Percentiles rank a stretch among this genome's conserved stretches.
Conservation (phyloP, 805 yeast species). For the Nakazawaea holstii region DNA sequence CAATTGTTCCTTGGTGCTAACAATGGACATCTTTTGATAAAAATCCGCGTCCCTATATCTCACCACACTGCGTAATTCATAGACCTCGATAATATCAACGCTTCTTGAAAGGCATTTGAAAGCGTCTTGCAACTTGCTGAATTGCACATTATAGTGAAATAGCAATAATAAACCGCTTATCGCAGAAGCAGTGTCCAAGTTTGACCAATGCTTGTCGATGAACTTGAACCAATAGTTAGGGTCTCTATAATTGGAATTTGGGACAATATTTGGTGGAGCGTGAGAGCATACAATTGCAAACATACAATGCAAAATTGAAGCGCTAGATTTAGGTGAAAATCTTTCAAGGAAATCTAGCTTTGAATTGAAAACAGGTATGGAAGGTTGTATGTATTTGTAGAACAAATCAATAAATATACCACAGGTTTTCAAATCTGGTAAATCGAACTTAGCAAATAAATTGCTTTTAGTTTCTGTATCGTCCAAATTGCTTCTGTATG, state of each 20-base stretch:
- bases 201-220: slow-evolving; percentile 27
- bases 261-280: slow-evolving; percentile 22
- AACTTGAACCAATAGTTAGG: slow-evolving; percentile 32
- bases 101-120: slow-evolving; percentile 25
- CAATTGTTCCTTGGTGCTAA: slow-evolving; percentile 27
- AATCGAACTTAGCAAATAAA: slow-evolving; percentile 25
- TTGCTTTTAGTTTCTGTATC: slow-evolving; percentile 18
- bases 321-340: slow-evolving; percentile 25
- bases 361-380: slow-evolving; percentile 31
- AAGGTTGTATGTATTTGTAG: slow-evolving; percentile 35
- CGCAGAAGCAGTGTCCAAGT: slow-evolving; percentile 17
- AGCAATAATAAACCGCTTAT: slow-evolving; percentile 13
- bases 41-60: slow-evolving; percentile 15
- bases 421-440: slow-evolving; percentile 31
- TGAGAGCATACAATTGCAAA: slow-evolving; percentile 28
- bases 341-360: slow-evolving; percentile 24
- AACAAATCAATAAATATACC: slow-evolving; percentile 30
- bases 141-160: slow-evolving; percentile 8
- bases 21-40: slow-evolving; percentile 20
- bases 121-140: slow-evolving; percentile 19
- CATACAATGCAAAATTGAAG: slow-evolving; percentile 24
- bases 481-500: not conserved
- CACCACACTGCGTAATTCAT: slow-evolving; percentile 14
- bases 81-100: slow-evolving; percentile 34
- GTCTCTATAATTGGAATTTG: slow-evolving; percentile 22